Evolutionary conservation across 768 basidiomycete genomes (phyloP), one percentile per base, ranked within the genome.

Genomic region (Clitopilus hobsonii): DNA sequence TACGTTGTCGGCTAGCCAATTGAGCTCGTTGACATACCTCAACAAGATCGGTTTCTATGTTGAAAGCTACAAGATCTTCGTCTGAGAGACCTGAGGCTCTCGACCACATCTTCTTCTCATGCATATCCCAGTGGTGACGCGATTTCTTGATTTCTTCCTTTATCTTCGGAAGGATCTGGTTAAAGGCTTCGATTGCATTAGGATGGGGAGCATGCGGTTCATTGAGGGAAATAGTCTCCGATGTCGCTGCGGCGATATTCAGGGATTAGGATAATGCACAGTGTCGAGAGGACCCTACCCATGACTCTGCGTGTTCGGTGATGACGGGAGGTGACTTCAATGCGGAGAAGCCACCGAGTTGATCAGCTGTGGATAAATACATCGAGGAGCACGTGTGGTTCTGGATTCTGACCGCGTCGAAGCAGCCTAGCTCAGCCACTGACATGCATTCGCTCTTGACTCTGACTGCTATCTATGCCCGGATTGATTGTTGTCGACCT

Each of bases 61-160:
- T 72, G 62, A 89, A 88, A 51, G 61, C 57, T 10, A 75, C 71
- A 54, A 91, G 72, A 23, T 83, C 69, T 0, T 69, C 49, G 63
- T 91, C 81, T 29, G 77, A 72, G 26, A 89, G 62, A 13, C 67
- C 71, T 45, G 60, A 58, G 0, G 84, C 88, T 29, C 85, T 75
- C 11, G 78, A 73, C 86, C 87, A 91, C 88, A 91, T 79, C 60
- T 68, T 75, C 54, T 83, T 84, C 66, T 86, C 85, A 63, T 90
- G 88, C 58, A 76, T 73, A 70, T 89, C 76, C 90, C 89, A 90
- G 56, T 86, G 60, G 51, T 69, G 77, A 55, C 90, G 84, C 49
- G 87, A 88, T 55, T 77, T 81, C 55, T 83, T 41, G 61, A 91
- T 84, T 64, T 82, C 84, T n/a, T 68, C 45, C 71, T 85, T 89